phyloP scores from a whole-genome alignment of 371 early-diverging fungal genomes.

The Mucor saturninus region DNA sequence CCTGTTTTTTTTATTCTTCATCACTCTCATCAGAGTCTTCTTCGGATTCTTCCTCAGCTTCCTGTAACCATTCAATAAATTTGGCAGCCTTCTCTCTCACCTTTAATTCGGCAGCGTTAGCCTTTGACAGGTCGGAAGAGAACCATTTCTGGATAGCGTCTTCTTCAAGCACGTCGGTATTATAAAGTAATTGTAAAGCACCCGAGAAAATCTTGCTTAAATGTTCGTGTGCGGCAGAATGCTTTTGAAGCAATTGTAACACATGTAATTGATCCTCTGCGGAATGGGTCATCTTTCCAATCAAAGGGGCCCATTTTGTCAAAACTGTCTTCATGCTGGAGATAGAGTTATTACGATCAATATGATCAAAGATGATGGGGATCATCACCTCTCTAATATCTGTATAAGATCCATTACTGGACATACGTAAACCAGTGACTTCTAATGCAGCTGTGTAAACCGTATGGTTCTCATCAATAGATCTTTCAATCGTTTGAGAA shows the following conservation, averaged over 20 bases:
- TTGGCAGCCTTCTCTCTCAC: constrained; percentile 55
- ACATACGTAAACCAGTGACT: constrained; percentile 90
- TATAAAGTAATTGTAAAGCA: constrained; percentile 74
- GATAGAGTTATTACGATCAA: constrained; percentile 52
- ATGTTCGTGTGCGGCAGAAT: constrained; percentile 50
- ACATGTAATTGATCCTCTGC: constrained; percentile 81
- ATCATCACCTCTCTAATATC: constrained; percentile 80
- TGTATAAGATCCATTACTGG: constrained; percentile 81
- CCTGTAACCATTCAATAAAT: constrained; percentile 74
- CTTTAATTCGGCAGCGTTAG: constrained; percentile 34
- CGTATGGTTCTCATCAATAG: constrained; percentile 77
- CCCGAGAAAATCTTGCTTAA: constrained; percentile 65
- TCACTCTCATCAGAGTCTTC: constrained; percentile 33
- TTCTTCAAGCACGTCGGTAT: constrained; percentile 84
- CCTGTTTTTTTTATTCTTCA: constrained; percentile 16
- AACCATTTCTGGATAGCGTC: constrained; percentile 86
- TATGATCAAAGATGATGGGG: constrained; percentile 64
- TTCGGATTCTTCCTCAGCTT: constrained; percentile 60
- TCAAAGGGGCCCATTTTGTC: constrained; percentile 71
- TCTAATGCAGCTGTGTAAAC: constrained; percentile 85
- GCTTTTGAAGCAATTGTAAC: constrained; percentile 64
- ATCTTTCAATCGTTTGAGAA: constrained; percentile 77
- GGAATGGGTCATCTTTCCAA: constrained; percentile 74
- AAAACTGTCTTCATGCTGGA: constrained; percentile 54
- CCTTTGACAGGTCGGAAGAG: constrained; percentile 40